Base-by-base conservation (phyloP, 139 green algal species). In the Micractinium conductrix region DNA sequence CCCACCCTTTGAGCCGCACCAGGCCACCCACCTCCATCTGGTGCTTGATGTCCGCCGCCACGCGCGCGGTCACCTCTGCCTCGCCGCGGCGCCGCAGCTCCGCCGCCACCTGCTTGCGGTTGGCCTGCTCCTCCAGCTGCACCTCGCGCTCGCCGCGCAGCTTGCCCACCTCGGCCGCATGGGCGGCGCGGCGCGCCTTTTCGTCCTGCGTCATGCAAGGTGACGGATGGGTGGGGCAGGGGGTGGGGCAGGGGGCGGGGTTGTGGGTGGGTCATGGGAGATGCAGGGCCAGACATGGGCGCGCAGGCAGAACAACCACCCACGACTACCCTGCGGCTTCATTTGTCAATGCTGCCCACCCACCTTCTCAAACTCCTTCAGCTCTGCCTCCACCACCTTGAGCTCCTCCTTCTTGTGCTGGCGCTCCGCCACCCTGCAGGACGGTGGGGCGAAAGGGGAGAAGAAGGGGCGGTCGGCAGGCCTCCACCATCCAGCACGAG, bases 111-210 rank as follows among this genome's bases (percentile, higher is more conserved):
- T 44, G 37, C 28, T 21, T 24, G 21, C 80, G 68, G 40, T 74
- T 79, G 69, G 53, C 69, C 53, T 85, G 69, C 70, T 85, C 80
- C 80, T 80, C 69, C 53, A 85, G 70, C 70, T 85, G 80, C 53
- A 58, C 80, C 70, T 80, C 44, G 14, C 79, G 79, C 44, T 84
- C 79, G 38, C 38, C 30, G 16, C 76, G 53, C 67, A 78, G 79
- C 65, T 70, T 62, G 33, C 19, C 35, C 78, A 74, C 62, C 7
- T 74, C 76, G 8, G 28, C 38, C 26, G 63, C 45, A 3, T 44
- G 43, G 19, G 12, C 12, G 28, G 35, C 42, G 19, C 30, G 65
- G n/a, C 26, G n/a, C 35, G 28, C 35, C 63, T 33, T 53, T 22
- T 62, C 44, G 7, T 84, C 79, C 44, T 76, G 79, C 79, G 8